phyloP scores from a whole-genome alignment of 129 eudicot species.

The Chrysanthemum makinoi region DNA sequence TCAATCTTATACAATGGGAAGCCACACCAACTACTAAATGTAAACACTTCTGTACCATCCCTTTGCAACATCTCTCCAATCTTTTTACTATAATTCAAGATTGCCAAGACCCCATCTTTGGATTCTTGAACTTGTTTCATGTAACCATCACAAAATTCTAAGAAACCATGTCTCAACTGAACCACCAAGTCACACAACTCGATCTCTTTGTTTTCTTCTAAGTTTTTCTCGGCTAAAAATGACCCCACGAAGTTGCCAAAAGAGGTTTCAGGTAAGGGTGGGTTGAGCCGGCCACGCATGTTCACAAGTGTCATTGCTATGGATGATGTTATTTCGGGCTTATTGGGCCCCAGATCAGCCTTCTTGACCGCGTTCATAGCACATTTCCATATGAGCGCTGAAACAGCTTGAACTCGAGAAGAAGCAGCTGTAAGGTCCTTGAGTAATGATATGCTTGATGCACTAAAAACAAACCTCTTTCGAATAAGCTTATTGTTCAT shows the following conservation, averaged over 20 bases:
- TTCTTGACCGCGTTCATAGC: slow-evolving; percentile 27
- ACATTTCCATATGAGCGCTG: slow-evolving; percentile 28
- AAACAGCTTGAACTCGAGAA: slow-evolving; percentile 35
- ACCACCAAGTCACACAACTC: slow-evolving; percentile 20
- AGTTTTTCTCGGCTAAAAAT: slow-evolving; percentile 15
- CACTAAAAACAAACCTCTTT: slow-evolving; percentile 25
- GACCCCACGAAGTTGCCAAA: slow-evolving; percentile 36
- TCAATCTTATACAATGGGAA: slow-evolving; percentile 29
- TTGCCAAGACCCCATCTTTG: slow-evolving; percentile 19
- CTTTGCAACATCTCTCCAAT: slow-evolving; percentile 22
- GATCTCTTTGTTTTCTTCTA: not conserved
- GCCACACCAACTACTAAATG: slow-evolving; percentile 36
- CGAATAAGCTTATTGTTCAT: slow-evolving; percentile 16
- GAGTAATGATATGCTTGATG: slow-evolving; percentile 23
- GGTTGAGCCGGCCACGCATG: slow-evolving; percentile 30
- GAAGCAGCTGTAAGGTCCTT: slow-evolving; percentile 16
- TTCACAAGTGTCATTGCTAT: slow-evolving; percentile 26
- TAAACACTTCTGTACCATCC: slow-evolving; percentile 25
- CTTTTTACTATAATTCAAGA: slow-evolving; percentile 21
- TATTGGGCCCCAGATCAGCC: not conserved
- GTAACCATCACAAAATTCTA: slow-evolving; percentile 28
- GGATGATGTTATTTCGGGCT: slow-evolving; percentile 10
- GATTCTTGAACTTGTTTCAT: slow-evolving; percentile 20
- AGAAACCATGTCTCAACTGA: slow-evolving; percentile 24
- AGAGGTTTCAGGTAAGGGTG: slow-evolving; percentile 30